These are phyloP conservation scores for Paulownia fortunei DNA, from an alignment of 257 asterid genomes.

Conservation along the genomic window DNA sequence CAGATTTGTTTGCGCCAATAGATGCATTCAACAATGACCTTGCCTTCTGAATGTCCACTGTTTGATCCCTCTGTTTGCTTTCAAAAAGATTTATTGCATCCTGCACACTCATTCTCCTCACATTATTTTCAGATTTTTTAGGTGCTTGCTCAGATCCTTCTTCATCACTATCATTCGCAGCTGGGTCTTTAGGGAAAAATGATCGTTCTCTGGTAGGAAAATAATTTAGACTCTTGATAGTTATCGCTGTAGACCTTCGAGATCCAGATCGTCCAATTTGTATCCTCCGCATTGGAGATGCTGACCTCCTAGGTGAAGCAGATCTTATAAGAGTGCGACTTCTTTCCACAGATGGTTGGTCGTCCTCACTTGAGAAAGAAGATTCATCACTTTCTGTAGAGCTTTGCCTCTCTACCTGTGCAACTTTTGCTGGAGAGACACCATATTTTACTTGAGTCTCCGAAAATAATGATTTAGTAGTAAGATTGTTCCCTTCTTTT, in stretches of 20 bases:
- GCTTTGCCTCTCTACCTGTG: slow-evolving; percentile 80
- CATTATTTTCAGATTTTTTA: slow-evolving; percentile 62
- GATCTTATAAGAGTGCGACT: slow-evolving; percentile 76
- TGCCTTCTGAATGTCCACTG: slow-evolving; percentile 61
- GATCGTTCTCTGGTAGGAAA: slow-evolving; percentile 74
- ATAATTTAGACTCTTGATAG: slow-evolving; percentile 78
- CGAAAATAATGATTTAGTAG: slow-evolving; percentile 39
- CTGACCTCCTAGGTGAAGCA: slow-evolving; percentile 94
- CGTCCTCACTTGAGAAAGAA: slow-evolving; percentile 83
- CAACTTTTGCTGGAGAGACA: slow-evolving; percentile 94
- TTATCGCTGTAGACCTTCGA: slow-evolving; percentile 87
- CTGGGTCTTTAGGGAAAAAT: slow-evolving; percentile 51
- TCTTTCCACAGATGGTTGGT: slow-evolving; percentile 67
- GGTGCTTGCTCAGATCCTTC: slow-evolving; percentile 62
- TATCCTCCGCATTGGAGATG: slow-evolving; percentile 98
- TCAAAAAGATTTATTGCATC: slow-evolving; percentile 95
- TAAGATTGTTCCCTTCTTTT: slow-evolving; percentile 41
- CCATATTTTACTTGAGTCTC: slow-evolving; percentile 64
- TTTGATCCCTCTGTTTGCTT: slow-evolving; percentile 83
- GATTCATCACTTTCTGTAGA: slow-evolving; percentile 77
- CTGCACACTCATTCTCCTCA: slow-evolving; percentile 85
- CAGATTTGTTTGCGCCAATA: slow-evolving; percentile 71
- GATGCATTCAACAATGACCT: slow-evolving; percentile 55
- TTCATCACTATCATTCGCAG: slow-evolving; percentile 58
- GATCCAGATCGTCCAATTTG: slow-evolving; percentile 96